Base-by-base conservation (phyloP, 345 rosid species). In the Aquilaria sinensis region DNA sequence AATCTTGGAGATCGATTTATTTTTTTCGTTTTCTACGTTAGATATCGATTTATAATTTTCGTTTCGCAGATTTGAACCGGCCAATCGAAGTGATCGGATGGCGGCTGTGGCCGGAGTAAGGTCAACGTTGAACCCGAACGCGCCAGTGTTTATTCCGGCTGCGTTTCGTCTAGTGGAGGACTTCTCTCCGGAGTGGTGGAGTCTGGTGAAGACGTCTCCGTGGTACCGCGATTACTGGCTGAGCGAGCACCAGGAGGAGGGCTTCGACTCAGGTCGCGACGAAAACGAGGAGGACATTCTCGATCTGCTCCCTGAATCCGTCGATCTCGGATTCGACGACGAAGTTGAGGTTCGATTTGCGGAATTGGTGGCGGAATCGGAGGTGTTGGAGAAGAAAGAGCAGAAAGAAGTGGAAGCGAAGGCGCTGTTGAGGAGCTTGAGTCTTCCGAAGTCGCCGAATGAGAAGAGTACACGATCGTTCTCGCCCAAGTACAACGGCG, bases 111-210 rank as follows among this genome's bases (percentile, higher is more conserved):
- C 65, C 31, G 77, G 72, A 56, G 63, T 64, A 15, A 66, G 68
- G 60, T 74, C 80, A 32, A 56, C 65, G 31, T 64, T 77, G 74
- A 77, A 80, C 60, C 85, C 85, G 1, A 65, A 77, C 57, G 82
- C 85, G 16, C 78, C 85, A 53, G 9, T 68, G 31, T 80, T 74
- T 51, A 33, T 80, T 11, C 81, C 84, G 6, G 71, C 74, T 7
- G 72, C 66, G 33, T 72, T 67, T 55, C 71, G 71, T 29, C 69
- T 67, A 54, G 79, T 80, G 72, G 84, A 80, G 74, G 84, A 80
- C 62, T 80, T 80, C 66, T 80, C 84, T 6, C 74, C 81, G 30
- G 78, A 74, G 51, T 79, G 83, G 83, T 79, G 83, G 84, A 73
- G 76, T 29, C 63, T 80, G 15, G 79, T 80, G 63, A 74, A 66